Evolutionary conservation across 2,329 filamentous ascomycete species (phyloP).

Genomic region (Fusarium fracticaudum): DNA sequence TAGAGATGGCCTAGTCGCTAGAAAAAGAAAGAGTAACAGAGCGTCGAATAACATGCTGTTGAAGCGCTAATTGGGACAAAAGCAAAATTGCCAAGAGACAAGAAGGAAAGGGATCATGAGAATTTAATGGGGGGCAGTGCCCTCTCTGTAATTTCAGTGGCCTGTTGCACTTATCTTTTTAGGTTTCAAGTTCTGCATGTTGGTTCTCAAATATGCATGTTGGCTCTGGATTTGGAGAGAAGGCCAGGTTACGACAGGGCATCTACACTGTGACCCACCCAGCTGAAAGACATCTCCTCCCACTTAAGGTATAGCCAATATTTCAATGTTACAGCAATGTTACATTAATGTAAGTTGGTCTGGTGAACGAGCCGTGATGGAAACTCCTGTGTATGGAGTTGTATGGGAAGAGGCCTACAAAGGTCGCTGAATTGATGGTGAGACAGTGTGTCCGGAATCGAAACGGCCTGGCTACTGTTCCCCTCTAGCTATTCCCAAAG

Average conservation of each 20-base stretch:
- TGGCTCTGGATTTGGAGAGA: not conserved
- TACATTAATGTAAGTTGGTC: no score
- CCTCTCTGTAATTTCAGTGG: not conserved
- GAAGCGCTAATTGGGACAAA: not conserved
- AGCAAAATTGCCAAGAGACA: not conserved
- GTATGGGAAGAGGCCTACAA: accelerated
- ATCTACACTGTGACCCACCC: not conserved
- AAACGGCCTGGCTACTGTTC: no score
- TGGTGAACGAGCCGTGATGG: accelerated
- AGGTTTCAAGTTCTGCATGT: not conserved
- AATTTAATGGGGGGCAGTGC: not conserved
- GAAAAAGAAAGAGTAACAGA: accelerated
- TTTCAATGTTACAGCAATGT: not conserved
- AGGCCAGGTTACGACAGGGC: not conserved
- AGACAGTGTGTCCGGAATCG: accelerated
- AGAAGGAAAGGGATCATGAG: not conserved
- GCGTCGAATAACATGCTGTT: not conserved
- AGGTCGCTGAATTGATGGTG: not conserved
- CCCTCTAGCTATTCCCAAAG: accelerated
- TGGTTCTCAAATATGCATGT: not conserved
- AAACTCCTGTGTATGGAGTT: accelerated
- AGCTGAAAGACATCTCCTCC: not conserved
- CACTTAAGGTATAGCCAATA: not conserved
- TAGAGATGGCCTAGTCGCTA: accelerated
- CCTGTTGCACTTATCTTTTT: not conserved